A percentile compares a stretch with the other conserved stretches of the same genome.
Evolutionary conservation across 73 alveolate species (phyloP).

Genomic region (Tetrahymena borealis): DNA sequence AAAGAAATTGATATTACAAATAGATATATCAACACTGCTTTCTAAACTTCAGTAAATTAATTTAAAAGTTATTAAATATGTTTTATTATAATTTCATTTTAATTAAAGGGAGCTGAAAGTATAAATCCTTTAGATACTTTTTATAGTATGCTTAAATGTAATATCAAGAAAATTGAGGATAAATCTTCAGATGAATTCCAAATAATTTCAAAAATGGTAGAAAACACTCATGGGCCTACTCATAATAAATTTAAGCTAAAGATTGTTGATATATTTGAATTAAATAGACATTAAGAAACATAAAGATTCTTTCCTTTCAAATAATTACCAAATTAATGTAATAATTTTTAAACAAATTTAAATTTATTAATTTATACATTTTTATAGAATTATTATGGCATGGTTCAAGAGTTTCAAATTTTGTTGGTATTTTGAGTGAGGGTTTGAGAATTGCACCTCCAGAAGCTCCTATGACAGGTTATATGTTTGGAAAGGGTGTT

Average conservation of each 20-base stretch:
- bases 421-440: constrained; percentile 69
- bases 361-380: constrained; percentile 2
- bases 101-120: constrained; percentile 32
- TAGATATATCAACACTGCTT: constrained; percentile 12
- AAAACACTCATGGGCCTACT: constrained; percentile 53
- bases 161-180: constrained; percentile 6
- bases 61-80: no score
- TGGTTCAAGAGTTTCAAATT: constrained; percentile 70
- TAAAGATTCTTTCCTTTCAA: constrained; percentile 44
- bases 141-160: constrained; percentile 44
- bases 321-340: constrained; percentile 9
- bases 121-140: constrained; percentile 55
- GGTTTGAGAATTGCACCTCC: constrained; percentile 86
- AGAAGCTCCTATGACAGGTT: constrained; percentile 87
- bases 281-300: constrained; percentile 50
- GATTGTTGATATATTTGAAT: constrained; percentile 26
- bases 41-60: neutral
- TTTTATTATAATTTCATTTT: no score
- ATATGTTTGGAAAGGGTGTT: constrained; percentile 94
- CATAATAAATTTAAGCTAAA: constrained; percentile 49
- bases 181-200: neutral
- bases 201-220: constrained; percentile 27
- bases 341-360: neutral
- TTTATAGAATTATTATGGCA: constrained; percentile 68
- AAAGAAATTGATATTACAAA: constrained; percentile 59